Evolutionary conservation across 129 eudicot species (phyloP), one percentile per base, ranked within the genome.

Genomic region (Lactuca saligna): DNA sequence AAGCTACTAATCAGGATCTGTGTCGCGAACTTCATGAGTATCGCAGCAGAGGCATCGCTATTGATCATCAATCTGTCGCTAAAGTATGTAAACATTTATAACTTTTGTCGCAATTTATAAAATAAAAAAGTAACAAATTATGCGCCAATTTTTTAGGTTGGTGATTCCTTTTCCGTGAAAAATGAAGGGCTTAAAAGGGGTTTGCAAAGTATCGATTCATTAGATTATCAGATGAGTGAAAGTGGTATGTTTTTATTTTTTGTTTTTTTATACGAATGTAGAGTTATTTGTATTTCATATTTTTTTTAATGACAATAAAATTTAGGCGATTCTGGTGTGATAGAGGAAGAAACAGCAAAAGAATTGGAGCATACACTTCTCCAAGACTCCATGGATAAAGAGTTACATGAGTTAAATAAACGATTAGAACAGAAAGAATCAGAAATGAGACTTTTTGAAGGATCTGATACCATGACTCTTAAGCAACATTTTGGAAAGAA

Each of bases 401-500:
- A 94, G 76, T 83, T 94, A 54, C 79, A 77, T 72, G 97, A 94
- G 70, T 84, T 94, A 64, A 94, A 94, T 78, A 84, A 80, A 59
- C 94, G 91, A 49, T 67, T 94, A 70, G 89, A 89, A 79, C 88
- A 87, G 77, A 94, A 90, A 73, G 99, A 94, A 97, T 85, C 96
- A 37, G 97, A 94, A 82, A 94, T 94, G 97, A 94, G 84, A 76
- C 91, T 80, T 74, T 75, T 87, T 77, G 97, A 86, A 68, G 99
- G 88, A 55, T 75, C 54, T 60, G 99, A 90, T 75, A 79, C 99
- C 35, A 81, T 78, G 80, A 79, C 97, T 69, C 97, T 94, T 58
- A 94, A 94, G 82, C 99, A 90, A 78, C 99, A 94, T 77, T 94
- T 90, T 54, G 99, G 99, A 75, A 94, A 85, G 90, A 94, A 94